Evolutionary conservation across 163 green algal species (phyloP), one percentile per base, ranked within the genome.

Genomic region (Chloroidium sp.): DNA sequence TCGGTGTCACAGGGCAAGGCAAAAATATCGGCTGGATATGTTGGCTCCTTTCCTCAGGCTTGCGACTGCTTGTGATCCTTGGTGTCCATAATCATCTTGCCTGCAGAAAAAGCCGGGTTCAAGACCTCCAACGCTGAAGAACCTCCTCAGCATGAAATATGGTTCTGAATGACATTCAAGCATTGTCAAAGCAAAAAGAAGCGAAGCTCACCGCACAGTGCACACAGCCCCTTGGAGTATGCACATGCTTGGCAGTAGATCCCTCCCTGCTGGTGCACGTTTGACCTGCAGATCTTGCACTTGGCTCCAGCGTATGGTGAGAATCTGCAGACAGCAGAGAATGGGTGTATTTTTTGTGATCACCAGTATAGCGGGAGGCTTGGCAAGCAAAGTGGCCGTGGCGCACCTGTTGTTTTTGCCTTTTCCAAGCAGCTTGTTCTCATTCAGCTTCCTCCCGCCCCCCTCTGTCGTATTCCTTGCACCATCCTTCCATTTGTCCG

Each of bases 381-480:
- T 36, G 36, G 36, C 36, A 36, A 36, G 36, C 36, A 36, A 36
- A 36, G 36, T 36, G 36, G 36, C 36, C 36, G 36, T 36, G 36
- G 36, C 36, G 36, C 36, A 36, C 36, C 36, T 36, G 36, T 36
- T 36, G 64, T 72, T 72, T 13, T 89, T 91, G 69, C 85, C 88
- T 68, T 91, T 95, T n/a, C 75, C 85, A 1, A 96, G 79, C n/a
- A 91, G 78, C 84, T 95, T 96, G 86, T 96, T 96, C 67, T 95
- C 88, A 61, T 93, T 92, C 0, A 95, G 36, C 76, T 91, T 89
- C 82, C 80, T 78, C 4, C 88, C 89, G 0, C 86, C 89, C 57
- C 76, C 82, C 62, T 89, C 87, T 2, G 85, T 87, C 0, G 85
- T 90, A 83, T 93, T 96, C 36, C 69, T 86, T 0, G 83, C 82